Base-by-base conservation (phyloP, 2,329 filamentous ascomycete genomes). In the Colletotrichum euphorbiae region DNA sequence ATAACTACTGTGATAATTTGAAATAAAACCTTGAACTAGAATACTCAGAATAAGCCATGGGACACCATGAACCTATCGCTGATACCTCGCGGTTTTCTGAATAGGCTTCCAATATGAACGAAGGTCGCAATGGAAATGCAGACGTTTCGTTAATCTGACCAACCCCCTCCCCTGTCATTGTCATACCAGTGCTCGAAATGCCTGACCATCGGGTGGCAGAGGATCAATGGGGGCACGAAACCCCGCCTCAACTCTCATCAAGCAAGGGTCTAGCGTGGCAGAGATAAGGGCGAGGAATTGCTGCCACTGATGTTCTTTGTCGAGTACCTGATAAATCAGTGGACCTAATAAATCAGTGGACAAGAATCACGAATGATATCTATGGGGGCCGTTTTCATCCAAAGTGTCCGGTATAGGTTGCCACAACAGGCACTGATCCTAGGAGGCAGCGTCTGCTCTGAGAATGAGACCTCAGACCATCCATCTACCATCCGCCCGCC, bases 231-330 rank as follows among this genome's bases (percentile, higher is more conserved):
- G 59, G 64, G 15, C 57, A n/a, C 48, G 58, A 56, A 57, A 13
- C 59, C 50, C 42, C 24, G 38, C 19, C 46, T 15, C 21, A 40
- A 17, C 28, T 52, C 12, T 33, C 38, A 42, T 59, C 46, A 59
- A 59, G 31, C 60, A 68, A 31, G 61, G 61, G 40, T 50, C 43
- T 54, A 57, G 64, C 45, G 28, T 31, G 43, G 36, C 45, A 57
- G 45, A 58, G 64, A 64, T 67, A 63, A 67, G 51, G 46, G n/a
- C 31, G 28, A 40, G 45, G n/a, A 45, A 51, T 24, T 45, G 28
- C 51, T 57, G 31, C 45, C 36, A 2, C 12, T 56, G 24, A 2
- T n/a, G 9, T 21, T n/a, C 15, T 33, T 13, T 38, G 36, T 52
- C 48, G 19, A 17, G 19, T n/a, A n/a, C n/a, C n/a, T n/a, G n/a